Percentiles rank a stretch among this genome's conserved stretches.
phyloP scores from a whole-genome alignment of 2,329 filamentous ascomycete species.

The Pseudonectria buxi region DNA sequence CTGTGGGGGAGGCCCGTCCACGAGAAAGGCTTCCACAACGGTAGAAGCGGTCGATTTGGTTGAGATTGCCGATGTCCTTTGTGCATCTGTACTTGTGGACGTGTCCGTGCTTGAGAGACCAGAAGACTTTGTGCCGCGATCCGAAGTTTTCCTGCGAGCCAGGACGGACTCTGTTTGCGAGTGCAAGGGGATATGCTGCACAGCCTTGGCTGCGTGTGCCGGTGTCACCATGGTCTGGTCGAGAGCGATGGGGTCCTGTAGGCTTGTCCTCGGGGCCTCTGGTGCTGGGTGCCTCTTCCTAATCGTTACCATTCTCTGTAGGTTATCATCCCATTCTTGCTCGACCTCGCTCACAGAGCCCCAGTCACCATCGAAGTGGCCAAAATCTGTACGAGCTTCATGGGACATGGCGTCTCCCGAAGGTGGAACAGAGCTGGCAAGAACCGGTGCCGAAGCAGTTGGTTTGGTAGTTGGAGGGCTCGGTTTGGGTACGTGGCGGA shows the following conservation, averaged over 20 bases:
- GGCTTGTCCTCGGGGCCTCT: constrained; percentile 18
- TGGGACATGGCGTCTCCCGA: constrained; percentile 35
- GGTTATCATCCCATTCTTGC: constrained; percentile 49
- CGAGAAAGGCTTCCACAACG: constrained; percentile 50
- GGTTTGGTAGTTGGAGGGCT: constrained; percentile 16
- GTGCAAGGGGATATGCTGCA: constrained; percentile 41
- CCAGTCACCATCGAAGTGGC: constrained; percentile 55
- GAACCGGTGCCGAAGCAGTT: constrained; percentile 35
- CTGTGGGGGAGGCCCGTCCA: constrained; percentile 37
- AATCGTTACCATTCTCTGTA: constrained; percentile 47
- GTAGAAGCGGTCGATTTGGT: constrained; percentile 49
- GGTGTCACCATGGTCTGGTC: constrained; percentile 43
- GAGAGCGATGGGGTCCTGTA: constrained; percentile 32
- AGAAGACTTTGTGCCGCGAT: constrained; percentile 17
- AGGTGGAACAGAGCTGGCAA: constrained; percentile 36
- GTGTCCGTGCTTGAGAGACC: constrained; percentile 33
- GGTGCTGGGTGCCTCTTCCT: constrained; percentile 36
- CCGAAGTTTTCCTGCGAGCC: constrained; percentile 17
- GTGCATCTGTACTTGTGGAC: constrained; percentile 36
- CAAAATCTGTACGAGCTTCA: constrained; percentile 41
- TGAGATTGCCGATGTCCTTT: constrained; percentile 48
- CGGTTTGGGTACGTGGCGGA: constrained; percentile 30
- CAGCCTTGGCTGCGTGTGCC: constrained; percentile 45
- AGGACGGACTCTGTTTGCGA: constrained; percentile 28
- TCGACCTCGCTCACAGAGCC: constrained; percentile 40